Conservation (phyloP, 2,329 filamentous ascomycete genomes). For the Zasmidium citrigriseum region DNA sequence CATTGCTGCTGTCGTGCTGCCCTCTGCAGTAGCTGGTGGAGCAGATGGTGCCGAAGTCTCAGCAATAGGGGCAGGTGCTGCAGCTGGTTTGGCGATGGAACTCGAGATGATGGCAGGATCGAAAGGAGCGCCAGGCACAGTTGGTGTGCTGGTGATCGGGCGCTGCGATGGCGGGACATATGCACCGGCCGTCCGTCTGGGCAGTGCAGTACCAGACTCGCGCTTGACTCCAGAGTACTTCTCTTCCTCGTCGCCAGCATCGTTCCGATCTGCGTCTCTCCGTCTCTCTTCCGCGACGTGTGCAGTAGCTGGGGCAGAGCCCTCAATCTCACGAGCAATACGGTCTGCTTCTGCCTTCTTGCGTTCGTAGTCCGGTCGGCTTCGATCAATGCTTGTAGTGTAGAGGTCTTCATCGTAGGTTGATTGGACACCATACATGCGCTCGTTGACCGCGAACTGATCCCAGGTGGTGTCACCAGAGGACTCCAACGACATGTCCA, state of each 20-base stretch:
- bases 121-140: conserved; percentile 73
- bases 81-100: conserved; percentile 62
- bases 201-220: conserved; percentile 61
- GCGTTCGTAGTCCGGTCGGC: conserved; percentile 77
- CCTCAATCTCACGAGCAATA: conserved; percentile 88
- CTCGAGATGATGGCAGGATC: conserved; percentile 90
- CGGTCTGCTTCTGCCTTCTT: conserved; percentile 76
- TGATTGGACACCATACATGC: conserved; percentile 81
- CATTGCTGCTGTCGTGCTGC: conserved; percentile 8
- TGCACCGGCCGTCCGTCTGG: conserved; percentile 63
- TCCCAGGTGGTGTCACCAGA: conserved; percentile 66
- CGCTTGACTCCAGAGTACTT: conserved; percentile 96
- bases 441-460: conserved; percentile 89
- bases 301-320: conserved; percentile 68
- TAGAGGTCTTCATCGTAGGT: conserved; percentile 95
- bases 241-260: conserved; percentile 84
- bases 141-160: conserved; percentile 72
- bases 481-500: conserved; percentile 65
- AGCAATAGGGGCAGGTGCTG: conserved; percentile 16
- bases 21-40: background rate
- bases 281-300: conserved; percentile 86
- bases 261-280: conserved; percentile 64
- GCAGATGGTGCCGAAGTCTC: background rate
- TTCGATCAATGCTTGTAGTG: conserved; percentile 86
- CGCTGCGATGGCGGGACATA: conserved; percentile 90